These are phyloP conservation scores for Pisolithus albus DNA, from an alignment of 768 basidiomycete genomes.

Conservation along the genomic window DNA sequence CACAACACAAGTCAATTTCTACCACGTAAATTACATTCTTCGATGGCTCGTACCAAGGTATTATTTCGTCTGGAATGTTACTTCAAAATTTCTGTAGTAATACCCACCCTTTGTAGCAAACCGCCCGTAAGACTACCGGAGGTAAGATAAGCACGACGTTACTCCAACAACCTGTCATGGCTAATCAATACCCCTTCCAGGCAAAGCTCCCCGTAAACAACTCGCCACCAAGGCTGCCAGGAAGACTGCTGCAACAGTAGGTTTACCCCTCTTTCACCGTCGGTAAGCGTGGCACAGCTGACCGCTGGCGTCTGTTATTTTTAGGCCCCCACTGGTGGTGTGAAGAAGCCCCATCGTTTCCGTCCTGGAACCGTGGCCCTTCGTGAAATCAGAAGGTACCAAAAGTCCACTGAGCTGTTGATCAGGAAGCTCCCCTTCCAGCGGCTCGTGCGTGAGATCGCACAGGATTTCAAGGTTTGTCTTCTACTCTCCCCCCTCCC, in stretches of 20 bases:
- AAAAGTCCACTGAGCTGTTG: slow-evolving; percentile 97
- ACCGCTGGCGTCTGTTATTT: not conserved
- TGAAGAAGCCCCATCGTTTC: slow-evolving; percentile 99
- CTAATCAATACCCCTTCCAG: slow-evolving; percentile 33
- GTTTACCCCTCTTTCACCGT: slow-evolving; percentile 20
- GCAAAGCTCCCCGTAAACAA: slow-evolving; percentile 89
- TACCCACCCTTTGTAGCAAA: slow-evolving; percentile 57
- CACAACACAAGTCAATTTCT: not conserved
- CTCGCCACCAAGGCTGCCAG: slow-evolving; percentile 94
- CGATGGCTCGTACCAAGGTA: slow-evolving; percentile 90
- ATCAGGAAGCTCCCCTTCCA: slow-evolving; percentile 99
- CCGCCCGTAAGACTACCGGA: slow-evolving; percentile 98
- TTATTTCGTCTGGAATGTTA: not conserved
- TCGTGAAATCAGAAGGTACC: slow-evolving; percentile 97
- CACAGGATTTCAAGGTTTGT: slow-evolving; percentile 90
- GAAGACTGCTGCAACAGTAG: slow-evolving; percentile 70
- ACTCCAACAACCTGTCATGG: slow-evolving; percentile 11
- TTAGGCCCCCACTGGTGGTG: slow-evolving; percentile 84
- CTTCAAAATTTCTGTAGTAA: slow-evolving; percentile 1
- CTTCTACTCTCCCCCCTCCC: not conserved
- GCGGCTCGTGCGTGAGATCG: slow-evolving; percentile 93
- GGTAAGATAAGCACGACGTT: slow-evolving; percentile 42
- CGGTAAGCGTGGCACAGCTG: slow-evolving; percentile 2
- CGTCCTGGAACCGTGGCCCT: slow-evolving; percentile 97
- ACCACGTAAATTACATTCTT: not conserved